Percentiles rank a stretch among this genome's conserved stretches.
Evolutionary conservation across 352 stramenopile genomes (phyloP).

Genomic region (Phytophthora boehmeriae): DNA sequence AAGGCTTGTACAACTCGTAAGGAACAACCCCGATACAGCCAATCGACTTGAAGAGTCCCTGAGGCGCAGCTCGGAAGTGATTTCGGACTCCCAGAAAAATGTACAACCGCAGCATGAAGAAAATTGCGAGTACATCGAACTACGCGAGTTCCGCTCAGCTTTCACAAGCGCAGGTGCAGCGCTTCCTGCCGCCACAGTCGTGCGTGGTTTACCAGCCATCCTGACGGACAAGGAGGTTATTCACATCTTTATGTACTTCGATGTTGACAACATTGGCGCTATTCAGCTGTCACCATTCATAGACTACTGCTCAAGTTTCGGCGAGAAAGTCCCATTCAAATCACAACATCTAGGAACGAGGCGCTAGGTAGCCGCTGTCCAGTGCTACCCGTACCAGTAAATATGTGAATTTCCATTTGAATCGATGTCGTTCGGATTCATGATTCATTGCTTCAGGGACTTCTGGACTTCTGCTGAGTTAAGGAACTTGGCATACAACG

Average conservation of each 20-base stretch:
- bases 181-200: conserved; percentile 6
- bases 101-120: conserved; percentile 26
- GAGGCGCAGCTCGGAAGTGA: conserved; percentile 5
- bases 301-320: conserved; percentile 40
- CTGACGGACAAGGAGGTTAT: conserved; percentile 63
- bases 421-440: background rate
- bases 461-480: conserved; percentile 71
- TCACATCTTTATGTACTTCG: conserved; percentile 85
- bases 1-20: conserved; percentile 37
- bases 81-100: conserved; percentile 1
- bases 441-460: conserved; percentile 43
- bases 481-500: conserved; percentile 76
- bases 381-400: background rate
- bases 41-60: conserved; percentile 36
- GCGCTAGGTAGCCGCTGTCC: too few relatives aligned
- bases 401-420: background rate
- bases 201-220: conserved; percentile 14
- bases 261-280: conserved; percentile 63
- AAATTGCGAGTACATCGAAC: conserved; percentile 44
- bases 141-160: conserved; percentile 48
- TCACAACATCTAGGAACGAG: conserved; percentile 9
- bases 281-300: conserved; percentile 49
- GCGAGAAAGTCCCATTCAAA: conserved; percentile 24
- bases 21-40: conserved; percentile 17
- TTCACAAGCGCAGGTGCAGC: conserved; percentile 22